Evolutionary conservation across 208 protist genomes (phyloP), one percentile per base, ranked within the genome.

Genomic region (Crithidia bombi): DNA sequence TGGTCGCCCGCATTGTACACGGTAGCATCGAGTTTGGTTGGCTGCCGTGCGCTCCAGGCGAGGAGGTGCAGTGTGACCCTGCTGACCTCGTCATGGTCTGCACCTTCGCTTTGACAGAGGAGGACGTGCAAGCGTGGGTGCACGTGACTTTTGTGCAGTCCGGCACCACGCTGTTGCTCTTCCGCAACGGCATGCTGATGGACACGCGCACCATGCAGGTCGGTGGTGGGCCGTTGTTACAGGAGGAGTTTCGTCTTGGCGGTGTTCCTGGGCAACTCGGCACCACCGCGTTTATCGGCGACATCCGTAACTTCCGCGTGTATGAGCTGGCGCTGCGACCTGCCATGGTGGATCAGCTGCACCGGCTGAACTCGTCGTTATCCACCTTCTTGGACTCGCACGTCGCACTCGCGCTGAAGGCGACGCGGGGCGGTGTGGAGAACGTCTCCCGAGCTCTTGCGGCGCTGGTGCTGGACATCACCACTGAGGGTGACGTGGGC

Each of bases 131-230:
- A 51, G 39, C 25, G 47, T 96, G 88, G 86, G 54, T 94, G 6
- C 85, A 83, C 57, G 46, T 97, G 12, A 91, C 91, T 5, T 78
- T 91, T 77, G 86, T 92, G 17, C 90, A 95, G 75, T 75, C 78
- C 19, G 77, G 54, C 28, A 73, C 68, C 5, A 77, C 50, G 5
- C 75, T 92, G 25, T 89, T 56, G 38, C 76, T 96, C 46, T 95
- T 88, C 65, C 78, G 78, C 33, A 73, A 82, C 41, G 90, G 89
- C 44, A 51, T 83, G 61, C 59, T 93, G 50, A 76, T 82, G 54
- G 78, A 84, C 61, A 79, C 66, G 10, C 79, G 72, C 51, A 43
- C 41, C 15, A 68, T 83, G 62, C 55, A 62, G 32, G 71, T 44
- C 26, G 65, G 54, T 0, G 72, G 75, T 14, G 65, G 77, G 21